Conservation (phyloP, 192 early-diverging fungal genomes). For the Backusella australiensis region DNA sequence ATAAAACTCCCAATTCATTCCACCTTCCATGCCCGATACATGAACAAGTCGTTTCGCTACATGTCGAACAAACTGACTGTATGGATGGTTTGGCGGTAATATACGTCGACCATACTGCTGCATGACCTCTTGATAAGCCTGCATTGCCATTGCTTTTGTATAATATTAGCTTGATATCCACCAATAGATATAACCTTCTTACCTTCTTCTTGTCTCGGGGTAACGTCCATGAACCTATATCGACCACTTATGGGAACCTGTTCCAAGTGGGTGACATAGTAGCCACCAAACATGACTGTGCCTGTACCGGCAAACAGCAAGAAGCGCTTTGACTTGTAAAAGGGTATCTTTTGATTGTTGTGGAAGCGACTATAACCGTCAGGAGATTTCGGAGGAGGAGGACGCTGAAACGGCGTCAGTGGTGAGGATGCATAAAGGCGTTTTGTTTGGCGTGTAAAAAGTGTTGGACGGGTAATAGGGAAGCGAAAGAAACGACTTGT, state of each 20-base stretch:
- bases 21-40: slow-evolving; percentile 66
- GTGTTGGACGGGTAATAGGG: background rate
- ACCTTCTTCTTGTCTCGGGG: slow-evolving; percentile 53
- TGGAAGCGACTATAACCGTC: background rate
- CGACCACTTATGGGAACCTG: slow-evolving; percentile 68
- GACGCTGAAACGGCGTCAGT: background rate
- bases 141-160: slow-evolving; percentile 51
- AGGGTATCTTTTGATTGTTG: background rate
- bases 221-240: slow-evolving; percentile 67
- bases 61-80: slow-evolving; percentile 58
- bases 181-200: background rate
- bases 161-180: background rate
- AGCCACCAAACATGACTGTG: slow-evolving; percentile 43
- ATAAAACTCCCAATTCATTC: slow-evolving; percentile 86
- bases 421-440: background rate
- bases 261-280: slow-evolving; percentile 74
- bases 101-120: slow-evolving; percentile 60
- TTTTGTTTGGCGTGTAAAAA: background rate
- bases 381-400: background rate
- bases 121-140: slow-evolving; percentile 74
- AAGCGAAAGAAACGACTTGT: background rate
- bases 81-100: slow-evolving; percentile 64
- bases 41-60: slow-evolving; percentile 72
- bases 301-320: slow-evolving; percentile 33
- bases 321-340: slow-evolving; percentile 22